Evolutionary conservation across 768 basidiomycete genomes (phyloP).

Genomic region (Imleria badia): DNA sequence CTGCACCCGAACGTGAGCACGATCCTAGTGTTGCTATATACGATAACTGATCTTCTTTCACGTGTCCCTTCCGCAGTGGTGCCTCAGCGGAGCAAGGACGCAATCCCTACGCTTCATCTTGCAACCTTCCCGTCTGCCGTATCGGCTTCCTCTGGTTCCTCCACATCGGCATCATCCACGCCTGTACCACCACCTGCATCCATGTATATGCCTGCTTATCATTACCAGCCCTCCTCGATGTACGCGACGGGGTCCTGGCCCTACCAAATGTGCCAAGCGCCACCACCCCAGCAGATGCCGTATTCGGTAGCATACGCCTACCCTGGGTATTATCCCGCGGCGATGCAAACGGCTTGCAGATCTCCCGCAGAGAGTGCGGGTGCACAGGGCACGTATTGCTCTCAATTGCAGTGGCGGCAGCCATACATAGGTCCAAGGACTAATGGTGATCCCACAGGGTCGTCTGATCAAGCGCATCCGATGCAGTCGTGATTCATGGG

Average conservation of each 20-base stretch:
- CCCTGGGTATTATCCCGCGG: constrained; percentile 25
- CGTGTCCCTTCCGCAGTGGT: constrained; percentile 13
- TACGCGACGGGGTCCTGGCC: constrained; percentile 33
- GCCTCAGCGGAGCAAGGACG: constrained; percentile 11
- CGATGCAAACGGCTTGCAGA: constrained; percentile 8
- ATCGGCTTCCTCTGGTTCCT: constrained; percentile 22
- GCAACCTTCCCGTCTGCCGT: constrained; percentile 24
- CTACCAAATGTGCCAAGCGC: constrained; percentile 28
- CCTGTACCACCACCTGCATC: constrained; percentile 21
- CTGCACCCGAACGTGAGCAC: constrained; percentile 48
- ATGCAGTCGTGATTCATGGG: constrained; percentile 10
- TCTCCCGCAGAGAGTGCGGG: constrained; percentile 16
- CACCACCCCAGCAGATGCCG: constrained; percentile 16
- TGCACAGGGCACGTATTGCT: constrained; percentile 25
- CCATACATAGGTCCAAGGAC: constrained; percentile 39
- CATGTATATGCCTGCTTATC: constrained; percentile 21
- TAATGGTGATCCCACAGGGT: constrained; percentile 33
- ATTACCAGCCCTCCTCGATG: constrained; percentile 18
- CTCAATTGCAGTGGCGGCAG: constrained; percentile 36
- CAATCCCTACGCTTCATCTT: constrained; percentile 20
- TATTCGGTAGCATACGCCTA: constrained; percentile 22
- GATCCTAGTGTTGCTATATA: background rate
- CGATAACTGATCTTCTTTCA: constrained; percentile 7
- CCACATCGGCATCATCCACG: constrained; percentile 16
- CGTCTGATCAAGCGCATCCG: constrained; percentile 15